Evolutionary conservation across 1,284 basidiomycete species (phyloP), one percentile per base, ranked within the genome.

Genomic region (Rhodofomes roseus): DNA sequence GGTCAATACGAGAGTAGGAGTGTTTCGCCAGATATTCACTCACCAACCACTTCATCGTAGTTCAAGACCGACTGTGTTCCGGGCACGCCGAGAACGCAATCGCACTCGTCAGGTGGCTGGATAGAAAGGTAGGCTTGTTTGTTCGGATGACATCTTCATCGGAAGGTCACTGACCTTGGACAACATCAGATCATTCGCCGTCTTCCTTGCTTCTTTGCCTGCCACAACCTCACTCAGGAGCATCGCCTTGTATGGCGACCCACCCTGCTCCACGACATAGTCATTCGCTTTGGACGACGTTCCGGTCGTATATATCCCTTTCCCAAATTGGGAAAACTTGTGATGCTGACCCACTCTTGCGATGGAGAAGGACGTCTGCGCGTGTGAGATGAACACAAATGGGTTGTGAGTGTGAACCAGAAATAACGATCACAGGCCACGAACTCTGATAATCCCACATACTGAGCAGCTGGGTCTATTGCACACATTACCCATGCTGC

Each of bases 371-470:
- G 64, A 65, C 12, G 37, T 54, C 62, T 63, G 54, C 9, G 46
- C 16, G 37, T 14, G 16, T 6, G 16, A 16, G 20, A 18, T 22
- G 20, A 22, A 43, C n/a, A 22, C 41, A 43, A 18, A 43, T 5
- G 6, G 6, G 6, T 36, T 12, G 12, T 18, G 18, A 6, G n/a
- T 43, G 6, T n/a, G 41, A 43, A 8, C 8, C 5, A 43, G 18
- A 43, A n/a, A 43, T n/a, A 12, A 36, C 12, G 12, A 7, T 12
- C 12, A 36, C 6, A 39, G 16, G 14, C 11, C 8, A 52, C 50
- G 18, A n/a, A 63, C 62, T 29, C 50, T 11, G 39, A 63, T 59
- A n/a, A 64, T 62, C 11, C 58, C 34, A 48, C 63, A 64, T 4
- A 64, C 2, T 2, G 56, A 60, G 37, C 63, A 63, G 22, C 12